Evolutionary conservation across 768 basidiomycete species (phyloP).

Genomic region (Strobilomyces dryophilus): DNA sequence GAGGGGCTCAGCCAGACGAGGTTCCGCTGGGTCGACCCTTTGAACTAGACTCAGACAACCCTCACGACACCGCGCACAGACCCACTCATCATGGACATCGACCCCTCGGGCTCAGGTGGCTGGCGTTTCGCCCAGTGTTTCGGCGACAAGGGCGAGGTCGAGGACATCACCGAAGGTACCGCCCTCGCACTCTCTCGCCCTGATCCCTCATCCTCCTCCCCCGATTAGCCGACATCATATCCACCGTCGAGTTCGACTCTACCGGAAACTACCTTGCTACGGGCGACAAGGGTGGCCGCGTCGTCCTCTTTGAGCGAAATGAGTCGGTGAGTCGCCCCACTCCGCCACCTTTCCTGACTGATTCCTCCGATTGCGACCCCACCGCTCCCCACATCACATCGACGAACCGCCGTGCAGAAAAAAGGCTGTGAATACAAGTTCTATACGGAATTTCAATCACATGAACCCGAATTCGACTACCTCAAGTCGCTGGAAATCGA

Average conservation of each 20-base stretch:
- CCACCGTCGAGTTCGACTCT: conserved; percentile 99
- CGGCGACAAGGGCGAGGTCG: conserved; percentile 99
- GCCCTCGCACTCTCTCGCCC: conserved; percentile 10
- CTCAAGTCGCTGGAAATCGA: conserved; percentile 99
- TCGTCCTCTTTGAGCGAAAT: conserved; percentile 97
- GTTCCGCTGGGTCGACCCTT: conserved; percentile 17
- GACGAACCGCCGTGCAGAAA: conserved; percentile 56
- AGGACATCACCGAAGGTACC: conserved; percentile 98
- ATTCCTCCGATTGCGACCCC: conserved; percentile 30
- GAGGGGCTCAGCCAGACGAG: conserved; percentile 16
- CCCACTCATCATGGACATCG: conserved; percentile 63
- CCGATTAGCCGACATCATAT: conserved; percentile 94
- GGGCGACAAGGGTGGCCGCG: conserved; percentile 98
- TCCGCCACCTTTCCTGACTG: conserved; percentile 19
- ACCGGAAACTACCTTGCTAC: conserved; percentile 99
- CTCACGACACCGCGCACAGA: conserved; percentile 10
- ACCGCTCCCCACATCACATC: conserved; percentile 14
- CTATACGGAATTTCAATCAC: conserved; percentile 99
- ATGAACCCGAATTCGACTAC: conserved; percentile 99
- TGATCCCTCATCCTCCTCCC: conserved; percentile 11
- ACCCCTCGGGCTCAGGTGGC: conserved; percentile 77
- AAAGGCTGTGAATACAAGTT: conserved; percentile 99
- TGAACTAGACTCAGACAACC: conserved; percentile 10
- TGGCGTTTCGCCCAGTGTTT: conserved; percentile 99
- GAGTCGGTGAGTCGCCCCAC: conserved; percentile 66